A percentile compares a stretch with the other conserved stretches of the same genome.
These are phyloP conservation scores for Termitomyces sp. DNA, from an alignment of 768 basidiomycete species.

Conservation along the genomic window DNA sequence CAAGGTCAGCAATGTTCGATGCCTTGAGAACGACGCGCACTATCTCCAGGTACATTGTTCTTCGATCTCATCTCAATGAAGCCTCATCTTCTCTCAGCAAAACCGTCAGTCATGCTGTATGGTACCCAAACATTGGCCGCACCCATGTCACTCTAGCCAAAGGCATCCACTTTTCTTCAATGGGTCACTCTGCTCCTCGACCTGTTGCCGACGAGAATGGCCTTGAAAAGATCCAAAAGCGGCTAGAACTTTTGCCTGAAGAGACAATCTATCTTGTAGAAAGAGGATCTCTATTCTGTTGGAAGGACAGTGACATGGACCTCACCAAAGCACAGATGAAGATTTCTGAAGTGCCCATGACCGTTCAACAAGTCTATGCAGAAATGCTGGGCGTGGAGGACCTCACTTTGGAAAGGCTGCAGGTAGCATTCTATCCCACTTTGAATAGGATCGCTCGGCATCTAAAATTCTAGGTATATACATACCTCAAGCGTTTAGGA, in stretches of 20 bases:
- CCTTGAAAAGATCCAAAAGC: constrained; percentile 46
- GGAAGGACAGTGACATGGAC: constrained; percentile 43
- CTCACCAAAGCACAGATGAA: constrained; percentile 27
- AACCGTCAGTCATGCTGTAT: constrained; percentile 72
- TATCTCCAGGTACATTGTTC: constrained; percentile 57
- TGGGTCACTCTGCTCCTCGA: constrained; percentile 76
- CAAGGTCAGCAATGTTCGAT: constrained; percentile 83
- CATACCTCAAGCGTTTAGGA: constrained; percentile 88
- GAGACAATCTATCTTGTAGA: constrained; percentile 94
- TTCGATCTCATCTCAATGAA: not conserved
- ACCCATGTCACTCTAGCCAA: constrained; percentile 66
- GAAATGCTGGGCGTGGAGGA: constrained; percentile 80
- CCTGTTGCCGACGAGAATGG: constrained; percentile 24
- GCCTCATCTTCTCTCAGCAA: constrained; percentile 41
- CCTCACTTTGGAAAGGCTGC: constrained; percentile 80
- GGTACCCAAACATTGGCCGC: constrained; percentile 62
- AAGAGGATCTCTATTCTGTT: constrained; percentile 82
- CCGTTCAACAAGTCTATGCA: constrained; percentile 83
- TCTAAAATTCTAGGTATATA: constrained; percentile 60
- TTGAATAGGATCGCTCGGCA: not conserved
- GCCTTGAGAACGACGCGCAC: constrained; percentile 69
- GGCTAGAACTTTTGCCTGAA: constrained; percentile 87
- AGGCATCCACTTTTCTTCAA: constrained; percentile 76
- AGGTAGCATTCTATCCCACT: constrained; percentile 41
- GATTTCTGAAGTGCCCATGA: constrained; percentile 70